Base-by-base conservation (phyloP, 1,284 basidiomycete species). In the Leucoagaricus sp. region DNA sequence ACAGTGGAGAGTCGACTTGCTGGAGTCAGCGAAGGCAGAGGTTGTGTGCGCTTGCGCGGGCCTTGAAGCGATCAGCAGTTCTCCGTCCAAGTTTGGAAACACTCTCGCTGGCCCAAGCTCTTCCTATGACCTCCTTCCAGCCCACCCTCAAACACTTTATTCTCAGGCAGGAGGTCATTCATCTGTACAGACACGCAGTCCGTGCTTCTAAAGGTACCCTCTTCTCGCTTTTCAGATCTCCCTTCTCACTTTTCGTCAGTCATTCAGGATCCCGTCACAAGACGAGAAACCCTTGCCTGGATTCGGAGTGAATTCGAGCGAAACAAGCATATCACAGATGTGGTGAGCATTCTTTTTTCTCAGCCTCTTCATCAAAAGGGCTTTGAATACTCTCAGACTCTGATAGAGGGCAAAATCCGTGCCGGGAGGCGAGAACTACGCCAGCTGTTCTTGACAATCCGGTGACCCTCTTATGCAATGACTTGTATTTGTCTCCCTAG, bases 111-210 rank as follows among this genome's bases (percentile, higher is more conserved):
- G 55, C 55, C 49, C 46, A 49, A 53, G 42, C 45, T 53, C 57
- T 10, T 53, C 52, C 61, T 55, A 64, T 64, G 62, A 47, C 54
- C 53, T 51, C 64, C 64, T 69, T 64, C 73, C 62, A 58, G 44
- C 68, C 76, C 54, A 81, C 85, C 40, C 80, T 91, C 67, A 88
- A 80, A 70, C 88, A 91, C 69, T 92, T 91, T 66, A 80, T 92
- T 65, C 78, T 91, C 57, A 79, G 79, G 59, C 80, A 84, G 58
- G 73, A 80, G 64, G 84, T 79, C 19, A 67, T 91, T 41, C 69
- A 75, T 60, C 72, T 91, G 36, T 91, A 91, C 69, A 80, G 89
- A 55, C 69, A 76, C 57, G 81, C 82, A 23, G 77, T 90, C 62
- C 84, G 89, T 56, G 82, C 86, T 23, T 84, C 88, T 23, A 79